Percentiles rank a stretch among this genome's conserved stretches.
These are phyloP conservation scores for Trichoderma sp. DNA, from an alignment of 2,329 filamentous ascomycete genomes.

Conservation along the genomic window DNA sequence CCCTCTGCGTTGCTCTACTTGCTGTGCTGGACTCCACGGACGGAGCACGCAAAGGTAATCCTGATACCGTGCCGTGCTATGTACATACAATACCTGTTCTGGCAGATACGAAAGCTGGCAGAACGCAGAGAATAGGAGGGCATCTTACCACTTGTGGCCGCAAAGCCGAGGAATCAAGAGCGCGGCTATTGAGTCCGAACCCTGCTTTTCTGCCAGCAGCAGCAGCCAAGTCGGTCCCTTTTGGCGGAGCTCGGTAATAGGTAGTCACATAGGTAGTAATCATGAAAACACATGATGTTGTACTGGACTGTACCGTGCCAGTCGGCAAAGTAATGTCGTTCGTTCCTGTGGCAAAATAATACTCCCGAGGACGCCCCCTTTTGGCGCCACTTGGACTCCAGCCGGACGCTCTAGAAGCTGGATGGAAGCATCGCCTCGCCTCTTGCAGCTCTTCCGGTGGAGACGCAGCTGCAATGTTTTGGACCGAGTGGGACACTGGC, in stretches of 20 bases:
- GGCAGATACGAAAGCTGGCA: not conserved
- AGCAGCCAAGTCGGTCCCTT: no score
- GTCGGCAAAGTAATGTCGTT: not conserved
- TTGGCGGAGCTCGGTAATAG: not conserved
- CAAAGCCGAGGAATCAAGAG: not conserved
- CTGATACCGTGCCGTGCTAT: not conserved
- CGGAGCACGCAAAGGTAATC: not conserved
- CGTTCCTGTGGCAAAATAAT: not conserved
- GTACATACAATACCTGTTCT: no score
- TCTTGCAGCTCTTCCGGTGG: conserved; percentile 5
- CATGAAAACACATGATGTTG: not conserved
- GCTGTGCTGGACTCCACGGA: no score
- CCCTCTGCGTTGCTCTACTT: not conserved
- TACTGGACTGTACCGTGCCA: not conserved
- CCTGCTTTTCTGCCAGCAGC: not conserved
- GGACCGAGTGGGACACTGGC: not conserved
- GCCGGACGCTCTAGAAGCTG: conserved; percentile 10
- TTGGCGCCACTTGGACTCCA: not conserved
- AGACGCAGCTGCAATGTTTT: not conserved
- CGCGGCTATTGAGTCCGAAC: not conserved
- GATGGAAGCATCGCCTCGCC: conserved; percentile 5
- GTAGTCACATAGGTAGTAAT: not conserved
- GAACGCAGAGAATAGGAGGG: not conserved
- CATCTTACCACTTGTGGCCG: not conserved
- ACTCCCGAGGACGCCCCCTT: not conserved